These are phyloP conservation scores for Lentinula edodes DNA, from an alignment of 768 basidiomycete genomes.

Conservation along the genomic window DNA sequence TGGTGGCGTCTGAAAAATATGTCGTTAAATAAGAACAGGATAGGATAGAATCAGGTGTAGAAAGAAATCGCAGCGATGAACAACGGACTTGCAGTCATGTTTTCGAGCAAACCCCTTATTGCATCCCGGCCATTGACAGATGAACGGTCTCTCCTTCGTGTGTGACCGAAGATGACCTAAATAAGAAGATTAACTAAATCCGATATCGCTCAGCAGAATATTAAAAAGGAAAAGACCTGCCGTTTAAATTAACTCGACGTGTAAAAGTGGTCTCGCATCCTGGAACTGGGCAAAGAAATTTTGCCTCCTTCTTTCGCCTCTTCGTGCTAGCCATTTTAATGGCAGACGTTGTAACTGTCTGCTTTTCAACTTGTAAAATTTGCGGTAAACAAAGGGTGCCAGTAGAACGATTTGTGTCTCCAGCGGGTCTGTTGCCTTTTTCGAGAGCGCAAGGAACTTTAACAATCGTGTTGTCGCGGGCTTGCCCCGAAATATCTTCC, in stretches of 20 bases:
- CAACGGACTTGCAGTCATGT: constrained; percentile 91
- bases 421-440: constrained; percentile 22
- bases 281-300: constrained; percentile 90
- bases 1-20: constrained; percentile 66
- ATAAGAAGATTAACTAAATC: neutral
- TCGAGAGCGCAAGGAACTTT: constrained; percentile 30
- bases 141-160: constrained; percentile 91
- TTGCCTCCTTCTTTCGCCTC: constrained; percentile 83
- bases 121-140: constrained; percentile 91
- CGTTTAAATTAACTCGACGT: constrained; percentile 82
- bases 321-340: constrained; percentile 90
- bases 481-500: constrained; percentile 6
- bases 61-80: constrained; percentile 4
- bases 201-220: neutral
- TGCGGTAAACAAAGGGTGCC: constrained; percentile 64
- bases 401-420: constrained; percentile 43
- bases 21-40: too few species aligned
- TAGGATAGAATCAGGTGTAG: constrained; percentile 1
- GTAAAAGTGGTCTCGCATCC: constrained; percentile 97
- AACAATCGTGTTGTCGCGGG: neutral
- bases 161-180: constrained; percentile 90
- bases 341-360: constrained; percentile 91
- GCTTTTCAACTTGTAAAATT: constrained; percentile 87
- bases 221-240: constrained; percentile 37
- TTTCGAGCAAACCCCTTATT: constrained; percentile 93